phyloP scores from a whole-genome alignment of 352 stramenopile genomes.

The Globisporangium perplexum region DNA sequence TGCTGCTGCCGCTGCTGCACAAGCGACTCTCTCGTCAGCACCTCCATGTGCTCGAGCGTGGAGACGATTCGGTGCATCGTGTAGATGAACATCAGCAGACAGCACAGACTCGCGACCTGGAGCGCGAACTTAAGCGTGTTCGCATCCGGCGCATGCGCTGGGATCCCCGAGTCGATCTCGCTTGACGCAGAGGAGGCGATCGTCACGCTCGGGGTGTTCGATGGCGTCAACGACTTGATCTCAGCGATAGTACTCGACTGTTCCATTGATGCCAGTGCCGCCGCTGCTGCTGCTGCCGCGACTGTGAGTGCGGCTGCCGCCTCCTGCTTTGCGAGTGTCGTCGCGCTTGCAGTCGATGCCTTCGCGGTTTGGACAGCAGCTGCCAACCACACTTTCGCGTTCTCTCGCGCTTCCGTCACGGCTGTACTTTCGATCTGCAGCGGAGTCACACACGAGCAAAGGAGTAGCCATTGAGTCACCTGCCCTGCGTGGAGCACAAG shows the following conservation, averaged over 20 bases:
- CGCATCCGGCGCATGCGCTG: background rate
- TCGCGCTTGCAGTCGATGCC: background rate
- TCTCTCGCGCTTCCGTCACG: conserved; percentile 65
- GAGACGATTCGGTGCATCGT: conserved; percentile 56
- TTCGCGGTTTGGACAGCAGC: conserved; percentile 30
- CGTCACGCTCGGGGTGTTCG: background rate
- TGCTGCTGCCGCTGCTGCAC: conserved; percentile 60
- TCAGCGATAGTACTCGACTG: background rate
- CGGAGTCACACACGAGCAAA: background rate
- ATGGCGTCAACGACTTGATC: background rate
- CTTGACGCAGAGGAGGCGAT: background rate
- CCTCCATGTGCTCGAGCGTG: conserved; percentile 56
- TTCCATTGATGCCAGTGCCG: background rate
- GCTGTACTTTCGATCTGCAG: conserved; percentile 73
- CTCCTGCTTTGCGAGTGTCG: background rate
- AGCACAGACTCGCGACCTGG: conserved; percentile 39
- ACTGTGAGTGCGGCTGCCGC: background rate
- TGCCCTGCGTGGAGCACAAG: background rate
- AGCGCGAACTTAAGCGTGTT: conserved; percentile 18
- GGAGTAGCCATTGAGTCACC: background rate
- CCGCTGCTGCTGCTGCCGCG: background rate
- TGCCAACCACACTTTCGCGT: conserved; percentile 34
- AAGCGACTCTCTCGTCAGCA: conserved; percentile 45
- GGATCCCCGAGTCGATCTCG: background rate
- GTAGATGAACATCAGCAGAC: conserved; percentile 63